A percentile compares a stretch with the other conserved stretches of the same genome.
Evolutionary conservation across 2,329 filamentous ascomycete genomes (phyloP).

Genomic region (Neonectria ditissima): DNA sequence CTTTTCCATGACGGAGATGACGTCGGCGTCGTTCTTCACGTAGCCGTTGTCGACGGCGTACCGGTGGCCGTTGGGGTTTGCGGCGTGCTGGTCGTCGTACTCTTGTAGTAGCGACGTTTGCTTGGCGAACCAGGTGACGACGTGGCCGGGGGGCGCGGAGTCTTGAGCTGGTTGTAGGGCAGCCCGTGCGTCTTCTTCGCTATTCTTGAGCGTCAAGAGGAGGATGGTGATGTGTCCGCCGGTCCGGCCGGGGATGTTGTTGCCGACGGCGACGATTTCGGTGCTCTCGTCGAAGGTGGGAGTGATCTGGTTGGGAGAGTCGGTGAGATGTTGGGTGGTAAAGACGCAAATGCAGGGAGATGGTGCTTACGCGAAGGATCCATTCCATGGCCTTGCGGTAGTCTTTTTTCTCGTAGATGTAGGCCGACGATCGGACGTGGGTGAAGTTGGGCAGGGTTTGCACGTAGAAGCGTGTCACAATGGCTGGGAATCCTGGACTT

Average conservation of each 20-base stretch:
- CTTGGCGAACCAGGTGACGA: conserved; percentile 53
- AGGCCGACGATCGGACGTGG: conserved; percentile 52
- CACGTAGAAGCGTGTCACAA: conserved; percentile 65
- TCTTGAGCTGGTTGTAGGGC: conserved; percentile 53
- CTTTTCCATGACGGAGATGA: conserved; percentile 56
- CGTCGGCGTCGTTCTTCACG: conserved; percentile 59
- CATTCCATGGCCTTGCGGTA: conserved; percentile 61
- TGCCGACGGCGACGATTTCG: conserved; percentile 34
- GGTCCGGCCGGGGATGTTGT: conserved; percentile 22
- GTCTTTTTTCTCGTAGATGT: conserved; percentile 59
- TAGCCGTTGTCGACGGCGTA: conserved; percentile 65
- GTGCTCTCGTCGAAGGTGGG: conserved; percentile 27
- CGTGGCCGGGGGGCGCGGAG: conserved; percentile 51
- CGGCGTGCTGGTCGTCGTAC: conserved; percentile 56
- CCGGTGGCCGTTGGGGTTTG: conserved; percentile 62
- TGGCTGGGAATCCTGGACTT: conserved; percentile 60
- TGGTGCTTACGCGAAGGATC: conserved; percentile 53
- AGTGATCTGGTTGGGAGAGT: conserved; percentile 20
- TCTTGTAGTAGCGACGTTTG: conserved; percentile 55
- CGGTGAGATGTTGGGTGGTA: neutral
- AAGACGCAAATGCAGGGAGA: too few species aligned
- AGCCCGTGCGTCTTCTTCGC: conserved; percentile 47
- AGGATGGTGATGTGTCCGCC: conserved; percentile 49
- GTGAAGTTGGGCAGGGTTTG: conserved; percentile 48
- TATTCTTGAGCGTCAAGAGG: conserved; percentile 56